phyloP scores from a whole-genome alignment of 176 grass and related monocot genomes.

The Urochloa ruziziensis region DNA sequence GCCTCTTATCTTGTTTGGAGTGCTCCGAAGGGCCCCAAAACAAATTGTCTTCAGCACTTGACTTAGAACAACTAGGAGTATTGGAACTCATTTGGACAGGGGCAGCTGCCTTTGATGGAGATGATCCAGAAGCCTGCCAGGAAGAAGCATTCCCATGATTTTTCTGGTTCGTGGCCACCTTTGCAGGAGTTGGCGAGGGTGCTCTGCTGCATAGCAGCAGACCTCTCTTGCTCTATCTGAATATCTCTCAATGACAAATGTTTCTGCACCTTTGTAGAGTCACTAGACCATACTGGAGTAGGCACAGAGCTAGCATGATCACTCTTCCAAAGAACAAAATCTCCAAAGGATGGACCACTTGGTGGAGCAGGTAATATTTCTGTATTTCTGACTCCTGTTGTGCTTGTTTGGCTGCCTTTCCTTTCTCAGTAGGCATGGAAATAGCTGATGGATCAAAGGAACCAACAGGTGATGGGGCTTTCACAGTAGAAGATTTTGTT shows the following conservation, averaged over 20 bases:
- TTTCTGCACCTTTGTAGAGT: slow-evolving; percentile 68
- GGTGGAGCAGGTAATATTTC: slow-evolving; percentile 57
- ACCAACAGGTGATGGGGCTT: slow-evolving; percentile 49
- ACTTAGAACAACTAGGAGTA: slow-evolving; percentile 57
- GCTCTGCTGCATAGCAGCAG: slow-evolving; percentile 50
- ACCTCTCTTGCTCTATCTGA: slow-evolving; percentile 80
- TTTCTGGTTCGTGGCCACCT: slow-evolving; percentile 42
- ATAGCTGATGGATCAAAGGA: slow-evolving; percentile 48
- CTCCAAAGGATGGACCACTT: slow-evolving; percentile 75
- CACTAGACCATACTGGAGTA: slow-evolving; percentile 81
- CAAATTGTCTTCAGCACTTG: slow-evolving; percentile 85
- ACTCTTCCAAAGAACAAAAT: slow-evolving; percentile 94
- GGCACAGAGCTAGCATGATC: slow-evolving; percentile 55
- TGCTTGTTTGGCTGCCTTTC: slow-evolving; percentile 42
- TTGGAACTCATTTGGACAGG: slow-evolving; percentile 55
- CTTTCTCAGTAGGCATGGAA: slow-evolving; percentile 49
- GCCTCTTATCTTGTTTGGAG: slow-evolving; percentile 76
- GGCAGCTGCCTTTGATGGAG: slow-evolving; percentile 68
- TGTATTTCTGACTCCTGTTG: slow-evolving; percentile 72
- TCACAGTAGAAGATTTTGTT: slow-evolving; percentile 54
- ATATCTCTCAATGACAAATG: slow-evolving; percentile 83
- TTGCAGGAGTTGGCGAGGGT: slow-evolving; percentile 39
- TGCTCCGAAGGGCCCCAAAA: slow-evolving; percentile 91
- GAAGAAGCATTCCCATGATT: slow-evolving; percentile 60
- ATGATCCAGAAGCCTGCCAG: slow-evolving; percentile 73